Evolutionary conservation across 2,329 filamentous ascomycete species (phyloP), one percentile per base, ranked within the genome.

Genomic region (Aspergillus tanneri): DNA sequence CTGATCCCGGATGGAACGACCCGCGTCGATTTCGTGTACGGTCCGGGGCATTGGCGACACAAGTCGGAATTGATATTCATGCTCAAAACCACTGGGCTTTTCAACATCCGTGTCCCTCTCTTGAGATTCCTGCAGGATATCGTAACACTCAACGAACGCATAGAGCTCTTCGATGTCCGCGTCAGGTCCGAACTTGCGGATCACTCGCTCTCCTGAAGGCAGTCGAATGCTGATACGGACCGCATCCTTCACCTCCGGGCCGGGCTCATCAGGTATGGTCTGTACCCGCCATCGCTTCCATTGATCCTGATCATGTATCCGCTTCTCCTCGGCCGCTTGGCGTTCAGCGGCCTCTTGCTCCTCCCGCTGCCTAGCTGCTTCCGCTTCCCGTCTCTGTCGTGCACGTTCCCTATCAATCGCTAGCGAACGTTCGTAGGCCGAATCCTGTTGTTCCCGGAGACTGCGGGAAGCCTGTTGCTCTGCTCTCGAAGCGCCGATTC

Each of bases 121-220:
- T 47, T 59, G 40, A 43, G 54, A 27, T 23, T 71, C 69, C 27
- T 79, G 69, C 3, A 90, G 59, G 5, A 86, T 59, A 43, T 89
- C 84, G 65, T 90, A 86, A 71, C 92, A 97, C 65, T 99, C 93
- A 2, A 97, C 90, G 71, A 95, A 96, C 0, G 92, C 93, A 68
- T 97, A 97, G 5, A 99, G 73, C 62, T 96, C 90, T 65, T 97
- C 92, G 28, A 97, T 75, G 2, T 80, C 77, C 0, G 87, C 82
- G n/a, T 82, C 76, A 1, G 79, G 75, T 0, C 76, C 69, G 66
- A 99, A 97, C 41, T 81, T 82, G 34, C 92, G 81, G 47, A 95
- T 81, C 2, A 96, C 81, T 34, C 91, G 80, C 40, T 89, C 86
- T 0, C 83, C 87, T 4, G 81, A 85, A 0, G 77, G 74, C 60